Percentiles rank a stretch among this genome's conserved stretches.
These are phyloP conservation scores for Alternaria incomplexa DNA, from an alignment of 2,329 filamentous ascomycete genomes.

Conservation along the genomic window DNA sequence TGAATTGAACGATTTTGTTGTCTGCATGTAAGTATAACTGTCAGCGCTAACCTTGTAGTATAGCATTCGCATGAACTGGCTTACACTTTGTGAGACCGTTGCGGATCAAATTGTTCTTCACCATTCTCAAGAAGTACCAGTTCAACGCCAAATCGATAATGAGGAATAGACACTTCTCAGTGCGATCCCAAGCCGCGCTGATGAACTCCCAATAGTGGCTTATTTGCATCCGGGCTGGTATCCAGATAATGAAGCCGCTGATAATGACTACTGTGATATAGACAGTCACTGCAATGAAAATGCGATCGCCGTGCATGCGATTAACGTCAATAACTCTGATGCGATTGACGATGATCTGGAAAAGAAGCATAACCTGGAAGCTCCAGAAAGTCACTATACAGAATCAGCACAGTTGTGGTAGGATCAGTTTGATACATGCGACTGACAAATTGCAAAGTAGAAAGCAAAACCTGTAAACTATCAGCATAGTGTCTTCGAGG, in stretches of 20 bases:
- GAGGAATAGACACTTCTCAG: conserved; percentile 35
- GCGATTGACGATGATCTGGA: neutral
- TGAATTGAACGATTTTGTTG: neutral
- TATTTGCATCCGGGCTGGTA: conserved; percentile 36
- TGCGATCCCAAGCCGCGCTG: conserved; percentile 26
- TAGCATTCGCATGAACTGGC: conserved; percentile 6
- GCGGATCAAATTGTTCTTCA: neutral
- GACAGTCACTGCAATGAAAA: neutral
- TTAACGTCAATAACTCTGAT: neutral
- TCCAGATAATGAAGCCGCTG: conserved; percentile 40
- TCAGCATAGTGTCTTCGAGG: neutral
- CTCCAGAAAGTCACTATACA: neutral
- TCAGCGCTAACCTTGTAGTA: neutral
- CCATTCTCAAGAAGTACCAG: neutral
- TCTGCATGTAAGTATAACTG: neutral
- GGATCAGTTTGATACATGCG: neutral
- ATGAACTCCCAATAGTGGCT: conserved; percentile 24
- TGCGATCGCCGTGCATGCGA: neutral
- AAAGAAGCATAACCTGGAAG: neutral
- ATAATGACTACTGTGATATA: conserved; percentile 20
- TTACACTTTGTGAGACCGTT: conserved; percentile 46
- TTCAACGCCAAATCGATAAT: conserved; percentile 35
- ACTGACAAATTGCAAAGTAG: neutral
- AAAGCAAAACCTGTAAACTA: neutral
- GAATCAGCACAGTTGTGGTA: neutral